Base-by-base conservation (phyloP, 345 rosid genomes). In the Ceriops zippeliana region DNA sequence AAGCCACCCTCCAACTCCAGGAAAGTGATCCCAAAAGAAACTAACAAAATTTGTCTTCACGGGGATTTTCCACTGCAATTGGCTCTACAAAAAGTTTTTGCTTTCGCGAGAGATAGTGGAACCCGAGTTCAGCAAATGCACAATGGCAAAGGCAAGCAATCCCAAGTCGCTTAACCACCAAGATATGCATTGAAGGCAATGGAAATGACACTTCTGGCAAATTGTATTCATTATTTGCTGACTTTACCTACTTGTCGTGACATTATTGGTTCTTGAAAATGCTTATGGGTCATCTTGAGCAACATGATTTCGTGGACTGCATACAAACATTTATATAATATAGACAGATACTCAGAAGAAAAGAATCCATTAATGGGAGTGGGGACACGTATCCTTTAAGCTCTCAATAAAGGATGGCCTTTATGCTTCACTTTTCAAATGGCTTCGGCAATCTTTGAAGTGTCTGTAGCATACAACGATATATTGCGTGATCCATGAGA, bases 201-300 rank as follows among this genome's bases (percentile, higher is more conserved):
- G 11, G 21, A 21, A 30, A 42, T 35, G 24, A 26, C 42, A 2
- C 49, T 61, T 69, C 2, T 27, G 21, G 57, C 1, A 65, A 56
- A 49, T 53, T 56, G 57, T 34, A 30, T 42, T n/a, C 54, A 10
- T 42, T 42, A 42, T 42, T 3, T 13, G 32, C 6, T 35, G 65
- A 58, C 58, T 28, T 58, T 47, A 62, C 81, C 81, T 58, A 62
- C 73, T 61, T 74, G 73, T 37, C 61, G 5, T 5, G 5, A 5
- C 5, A 1, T 5, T 5, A 63, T 42, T 74, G 71, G 76, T 20
- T 11, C 49, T 13, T 42, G 49, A 42, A 42, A 42, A 1, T 35
- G 13, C 57, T 52, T 1, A 64, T 65, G 79, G 82, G 68, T 79
- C 35, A 68, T 62, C 75, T 72, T 73, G 38, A 67, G 46, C 10